A percentile compares a stretch with the other conserved stretches of the same genome.
Evolutionary conservation across 768 basidiomycete genomes (phyloP).

Genomic region (Coprinopsis cinerea): DNA sequence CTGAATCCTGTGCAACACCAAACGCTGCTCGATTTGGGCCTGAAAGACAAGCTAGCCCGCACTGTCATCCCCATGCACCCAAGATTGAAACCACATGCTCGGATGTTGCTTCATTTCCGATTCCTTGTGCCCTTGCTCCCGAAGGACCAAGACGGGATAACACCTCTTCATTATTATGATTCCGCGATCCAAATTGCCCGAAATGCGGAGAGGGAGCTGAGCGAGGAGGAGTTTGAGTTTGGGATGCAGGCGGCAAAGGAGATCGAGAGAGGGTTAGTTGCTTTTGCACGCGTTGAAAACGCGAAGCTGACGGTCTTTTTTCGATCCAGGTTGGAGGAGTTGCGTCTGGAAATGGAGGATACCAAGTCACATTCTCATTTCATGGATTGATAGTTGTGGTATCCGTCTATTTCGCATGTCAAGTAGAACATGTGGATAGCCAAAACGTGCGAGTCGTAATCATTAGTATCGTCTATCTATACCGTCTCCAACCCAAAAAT

Average conservation of each 20-base stretch:
- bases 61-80: slow-evolving; percentile 71
- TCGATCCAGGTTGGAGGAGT: background rate
- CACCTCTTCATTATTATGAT: slow-evolving; percentile 71
- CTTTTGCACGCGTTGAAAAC: background rate
- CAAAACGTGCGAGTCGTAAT: too few species aligned
- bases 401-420: too few species aligned
- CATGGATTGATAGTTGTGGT: too few species aligned
- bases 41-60: slow-evolving; percentile 60
- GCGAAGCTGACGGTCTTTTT: too few species aligned
- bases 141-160: slow-evolving; percentile 56
- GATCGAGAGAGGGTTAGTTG: slow-evolving; percentile 54
- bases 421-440: too few species aligned
- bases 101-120: slow-evolving; percentile 78
- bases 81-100: slow-evolving; percentile 58
- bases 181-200: slow-evolving; percentile 70
- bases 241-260: slow-evolving; percentile 58
- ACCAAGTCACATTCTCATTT: background rate
- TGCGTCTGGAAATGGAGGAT: slow-evolving; percentile 5
- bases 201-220: slow-evolving; percentile 52
- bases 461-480: too few species aligned
- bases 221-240: slow-evolving; percentile 59
- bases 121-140: slow-evolving; percentile 62
- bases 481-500: too few species aligned
- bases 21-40: too few species aligned
- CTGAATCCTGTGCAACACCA: too few species aligned